These are phyloP conservation scores for Fraxinus floribunda DNA, from an alignment of 305 asterid species.

Conservation along the genomic window DNA sequence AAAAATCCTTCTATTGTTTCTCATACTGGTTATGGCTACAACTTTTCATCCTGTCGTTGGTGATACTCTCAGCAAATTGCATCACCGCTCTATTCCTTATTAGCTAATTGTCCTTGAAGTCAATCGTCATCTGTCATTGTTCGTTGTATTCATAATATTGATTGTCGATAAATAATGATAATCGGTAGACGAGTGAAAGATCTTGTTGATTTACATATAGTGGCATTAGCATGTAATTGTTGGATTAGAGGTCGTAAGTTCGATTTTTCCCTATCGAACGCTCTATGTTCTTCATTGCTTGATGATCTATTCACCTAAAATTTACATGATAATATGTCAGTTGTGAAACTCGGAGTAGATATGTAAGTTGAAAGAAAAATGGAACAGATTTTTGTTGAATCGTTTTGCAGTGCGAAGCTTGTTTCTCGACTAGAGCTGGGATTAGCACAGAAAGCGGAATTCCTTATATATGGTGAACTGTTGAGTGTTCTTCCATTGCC, in stretches of 20 bases:
- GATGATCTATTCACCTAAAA: background rate
- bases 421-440: constrained; percentile 93
- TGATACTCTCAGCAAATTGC: background rate
- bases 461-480: constrained; percentile 39
- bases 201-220: too few relatives aligned
- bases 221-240: too few relatives aligned
- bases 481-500: background rate
- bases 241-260: too few relatives aligned
- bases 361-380: background rate
- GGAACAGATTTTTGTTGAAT: constrained; percentile 9
- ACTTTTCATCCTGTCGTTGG: too few relatives aligned
- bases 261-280: background rate
- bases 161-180: background rate
- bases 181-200: background rate
- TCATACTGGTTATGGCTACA: too few relatives aligned
- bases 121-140: background rate
- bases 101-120: background rate
- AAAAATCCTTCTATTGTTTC: too few relatives aligned
- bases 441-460: constrained; percentile 98
- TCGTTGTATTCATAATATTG: background rate
- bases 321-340: background rate
- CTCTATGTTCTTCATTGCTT: background rate
- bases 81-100: background rate
- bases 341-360: background rate
- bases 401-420: constrained; percentile 65